Conservation (phyloP, 331 rosid species). For the Quercus tomentella region DNA sequence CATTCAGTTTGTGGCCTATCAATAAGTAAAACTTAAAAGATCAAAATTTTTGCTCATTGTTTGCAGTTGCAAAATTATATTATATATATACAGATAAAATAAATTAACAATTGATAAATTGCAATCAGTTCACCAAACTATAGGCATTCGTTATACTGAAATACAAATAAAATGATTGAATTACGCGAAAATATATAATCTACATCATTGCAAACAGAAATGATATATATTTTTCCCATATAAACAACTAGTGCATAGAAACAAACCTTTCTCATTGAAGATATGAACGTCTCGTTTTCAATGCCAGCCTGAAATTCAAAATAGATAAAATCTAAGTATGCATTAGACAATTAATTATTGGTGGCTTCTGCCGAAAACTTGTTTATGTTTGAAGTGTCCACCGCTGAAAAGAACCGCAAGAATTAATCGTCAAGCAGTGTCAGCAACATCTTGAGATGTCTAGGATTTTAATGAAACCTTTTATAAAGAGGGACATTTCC, state of each 20-base stretch:
- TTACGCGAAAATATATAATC: background rate
- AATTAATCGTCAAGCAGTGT: background rate
- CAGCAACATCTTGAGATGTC: background rate
- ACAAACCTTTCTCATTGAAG: conserved; percentile 87
- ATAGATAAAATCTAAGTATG: no score
- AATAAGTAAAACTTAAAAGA: no score
- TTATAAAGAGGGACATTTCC: background rate
- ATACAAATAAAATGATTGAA: background rate
- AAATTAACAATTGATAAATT: background rate
- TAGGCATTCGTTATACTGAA: background rate
- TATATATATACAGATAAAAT: background rate
- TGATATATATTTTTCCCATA: background rate
- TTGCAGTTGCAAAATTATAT: no score
- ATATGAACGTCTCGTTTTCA: conserved; percentile 58
- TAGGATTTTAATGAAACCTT: background rate
- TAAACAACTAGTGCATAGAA: conserved; percentile 5
- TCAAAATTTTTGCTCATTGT: no score
- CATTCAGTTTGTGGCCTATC: no score
- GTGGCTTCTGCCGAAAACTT: no score
- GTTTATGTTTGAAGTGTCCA: no score
- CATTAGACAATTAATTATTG: no score
- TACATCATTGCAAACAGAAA: background rate
- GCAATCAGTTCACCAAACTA: background rate
- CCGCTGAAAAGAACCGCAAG: background rate
- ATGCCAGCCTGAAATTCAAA: conserved; percentile 20